Conservation (phyloP, 2,329 filamentous ascomycete species). For the Trichoderma harzianum region DNA sequence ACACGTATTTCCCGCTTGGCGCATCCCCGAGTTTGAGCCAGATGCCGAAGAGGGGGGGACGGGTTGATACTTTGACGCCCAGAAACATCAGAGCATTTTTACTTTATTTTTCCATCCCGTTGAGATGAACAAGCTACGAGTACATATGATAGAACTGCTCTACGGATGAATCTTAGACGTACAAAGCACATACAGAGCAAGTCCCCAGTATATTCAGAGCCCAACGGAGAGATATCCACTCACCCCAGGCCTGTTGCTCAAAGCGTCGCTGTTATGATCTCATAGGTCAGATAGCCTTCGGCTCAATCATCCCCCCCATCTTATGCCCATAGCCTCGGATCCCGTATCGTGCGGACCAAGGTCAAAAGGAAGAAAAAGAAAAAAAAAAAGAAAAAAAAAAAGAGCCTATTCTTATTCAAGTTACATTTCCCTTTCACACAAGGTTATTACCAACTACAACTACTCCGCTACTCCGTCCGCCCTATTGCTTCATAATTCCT, state of each 20-base stretch:
- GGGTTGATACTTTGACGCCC: not conserved
- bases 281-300: conserved; percentile 1
- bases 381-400: not conserved
- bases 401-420: not conserved
- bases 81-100: not conserved
- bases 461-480: not conserved
- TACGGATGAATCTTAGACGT: not conserved
- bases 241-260: not conserved
- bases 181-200: not conserved
- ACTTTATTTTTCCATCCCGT: not conserved
- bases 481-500: not conserved
- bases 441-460: not conserved
- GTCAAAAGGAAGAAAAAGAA: not conserved
- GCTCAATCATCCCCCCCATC: conserved; percentile 4
- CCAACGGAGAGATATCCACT: not conserved
- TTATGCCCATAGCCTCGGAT: not conserved
- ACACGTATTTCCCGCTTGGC: not conserved
- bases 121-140: not conserved
- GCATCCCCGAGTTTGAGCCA: not conserved
- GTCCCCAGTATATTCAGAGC: not conserved
- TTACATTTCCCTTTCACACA: not conserved
- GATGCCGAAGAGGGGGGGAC: not conserved
- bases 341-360: not conserved
- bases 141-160: not conserved
- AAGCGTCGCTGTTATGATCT: conserved; percentile 1